Evolutionary conservation across 2,329 filamentous ascomycete species (phyloP).

Genomic region (Phoma herbarum): DNA sequence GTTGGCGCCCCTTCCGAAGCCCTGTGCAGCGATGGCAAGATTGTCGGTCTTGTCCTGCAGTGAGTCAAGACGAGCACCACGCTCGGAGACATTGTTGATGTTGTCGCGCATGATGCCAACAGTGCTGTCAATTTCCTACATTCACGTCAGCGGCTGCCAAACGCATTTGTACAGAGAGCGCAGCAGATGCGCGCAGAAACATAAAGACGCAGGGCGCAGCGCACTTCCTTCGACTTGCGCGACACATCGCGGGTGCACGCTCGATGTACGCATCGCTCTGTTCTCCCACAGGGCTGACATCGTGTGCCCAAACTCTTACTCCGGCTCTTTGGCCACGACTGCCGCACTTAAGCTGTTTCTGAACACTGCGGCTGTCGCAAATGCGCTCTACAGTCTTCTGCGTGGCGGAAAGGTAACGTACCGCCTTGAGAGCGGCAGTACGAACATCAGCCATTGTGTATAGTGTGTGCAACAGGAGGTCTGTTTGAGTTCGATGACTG

Average conservation of each 20-base stretch:
- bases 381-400: constrained; percentile 6
- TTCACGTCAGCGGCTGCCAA: constrained; percentile 12
- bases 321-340: constrained; percentile 10
- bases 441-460: no score
- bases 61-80: constrained; percentile 86
- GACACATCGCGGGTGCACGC: not conserved
- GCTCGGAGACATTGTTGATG: constrained; percentile 94
- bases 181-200: not conserved
- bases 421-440: constrained; percentile 81
- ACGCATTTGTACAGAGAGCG: not conserved
- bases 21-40: constrained; percentile 89
- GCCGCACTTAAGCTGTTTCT: constrained; percentile 10
- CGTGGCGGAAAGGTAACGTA: constrained; percentile 55
- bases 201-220: no score
- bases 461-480: no score
- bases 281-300: constrained; percentile 20
- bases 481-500: no score
- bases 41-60: constrained; percentile 95
- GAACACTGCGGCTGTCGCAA: constrained; percentile 5
- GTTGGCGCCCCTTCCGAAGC: constrained; percentile 96
- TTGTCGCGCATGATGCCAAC: constrained; percentile 96
- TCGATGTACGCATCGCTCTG: not conserved
- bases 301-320: constrained; percentile 23
- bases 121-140: constrained; percentile 96
- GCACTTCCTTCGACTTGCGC: not conserved